Evolutionary conservation across 305 asterid species (phyloP), one percentile per base, ranked within the genome.

Genomic region (Fraxinus ornus): DNA sequence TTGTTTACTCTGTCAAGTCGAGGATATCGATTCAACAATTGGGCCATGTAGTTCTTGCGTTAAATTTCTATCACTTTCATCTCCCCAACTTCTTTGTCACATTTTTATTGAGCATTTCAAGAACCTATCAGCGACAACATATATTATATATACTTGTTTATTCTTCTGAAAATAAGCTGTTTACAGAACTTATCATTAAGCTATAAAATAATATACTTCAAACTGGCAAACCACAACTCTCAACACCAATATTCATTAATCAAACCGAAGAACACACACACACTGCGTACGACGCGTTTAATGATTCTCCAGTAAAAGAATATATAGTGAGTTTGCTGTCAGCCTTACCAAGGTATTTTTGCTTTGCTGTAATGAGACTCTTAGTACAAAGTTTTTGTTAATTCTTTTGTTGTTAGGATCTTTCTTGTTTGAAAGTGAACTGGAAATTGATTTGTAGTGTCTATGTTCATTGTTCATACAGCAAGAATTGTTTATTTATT

Each of bases 361-460:
- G 87, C 85, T 81, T 71, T 78, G 84, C 83, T 80, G 89, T 79
- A 28, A 62, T 26, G 71, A 77, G 76, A 76, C 78, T 72, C 62
- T 62, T 37, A 1, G 52, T 44, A 2, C 52, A 12, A 41, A 12
- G 17, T 3, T 44, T 10, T 9, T 44, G 15, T 44, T 44, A 44
- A 44, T 44, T 44, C 17, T 10, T 44, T 44, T 13, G 4, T 41
- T 7, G 17, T 49, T 17, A 49, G 62, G 62, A 49, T 49, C 7
- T 4, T 49, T 4, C 17, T 49, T 17, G 62, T 49, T 49, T 49
- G 62, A 15, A 49, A 49, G 62, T 49, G 7, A 49, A 49, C 62
- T 49, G 62, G 62, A 17, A 49, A 49, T 49, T 17, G 62, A 49
- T 49, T 49, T 4, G 7, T 17, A 1, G 62, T 49, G 62, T 49